phyloP scores from a whole-genome alignment of 1,139 yeast species.

The Saccharomyces hybrid region DNA sequence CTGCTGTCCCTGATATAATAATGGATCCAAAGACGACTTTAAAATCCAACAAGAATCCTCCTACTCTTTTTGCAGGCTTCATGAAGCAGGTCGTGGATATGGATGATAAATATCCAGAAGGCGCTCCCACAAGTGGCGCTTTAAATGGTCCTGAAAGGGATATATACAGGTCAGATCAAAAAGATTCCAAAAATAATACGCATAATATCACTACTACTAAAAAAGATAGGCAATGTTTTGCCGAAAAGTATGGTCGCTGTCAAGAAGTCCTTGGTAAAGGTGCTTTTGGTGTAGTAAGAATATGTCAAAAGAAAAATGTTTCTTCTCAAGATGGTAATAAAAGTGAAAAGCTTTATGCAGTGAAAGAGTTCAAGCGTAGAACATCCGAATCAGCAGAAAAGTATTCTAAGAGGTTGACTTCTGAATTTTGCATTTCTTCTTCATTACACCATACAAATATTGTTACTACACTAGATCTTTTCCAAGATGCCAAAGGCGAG shows the following conservation, averaged over 20 bases:
- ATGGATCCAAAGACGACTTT: constrained; percentile 21
- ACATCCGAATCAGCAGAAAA: constrained; percentile 49
- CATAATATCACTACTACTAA: constrained; percentile 7
- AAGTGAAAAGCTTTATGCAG: constrained; percentile 59
- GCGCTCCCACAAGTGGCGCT: constrained; percentile 4
- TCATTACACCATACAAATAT: constrained; percentile 74
- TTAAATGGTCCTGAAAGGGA: constrained; percentile 4
- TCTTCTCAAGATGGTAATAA: constrained; percentile 19
- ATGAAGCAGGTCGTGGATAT: constrained; percentile 52
- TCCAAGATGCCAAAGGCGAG: constrained; percentile 87
- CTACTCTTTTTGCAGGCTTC: constrained; percentile 71
- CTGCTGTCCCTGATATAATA: constrained; percentile 70
- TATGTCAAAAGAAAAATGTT: constrained; percentile 44
- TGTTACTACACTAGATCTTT: constrained; percentile 75
- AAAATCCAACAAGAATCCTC: constrained; percentile 37
- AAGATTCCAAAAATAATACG: background rate
- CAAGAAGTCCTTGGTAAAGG: constrained; percentile 79
- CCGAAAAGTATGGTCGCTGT: constrained; percentile 65
- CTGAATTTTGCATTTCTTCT: constrained; percentile 82
- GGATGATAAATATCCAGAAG: constrained; percentile 10
- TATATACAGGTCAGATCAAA: background rate
- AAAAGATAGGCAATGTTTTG: constrained; percentile 32
- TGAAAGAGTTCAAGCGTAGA: constrained; percentile 64
- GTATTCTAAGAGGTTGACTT: constrained; percentile 65
- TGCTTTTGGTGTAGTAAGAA: constrained; percentile 75